These are phyloP conservation scores for Pelagophyceae sp. DNA, from an alignment of 352 stramenopile genomes.

Conservation along the genomic window DNA sequence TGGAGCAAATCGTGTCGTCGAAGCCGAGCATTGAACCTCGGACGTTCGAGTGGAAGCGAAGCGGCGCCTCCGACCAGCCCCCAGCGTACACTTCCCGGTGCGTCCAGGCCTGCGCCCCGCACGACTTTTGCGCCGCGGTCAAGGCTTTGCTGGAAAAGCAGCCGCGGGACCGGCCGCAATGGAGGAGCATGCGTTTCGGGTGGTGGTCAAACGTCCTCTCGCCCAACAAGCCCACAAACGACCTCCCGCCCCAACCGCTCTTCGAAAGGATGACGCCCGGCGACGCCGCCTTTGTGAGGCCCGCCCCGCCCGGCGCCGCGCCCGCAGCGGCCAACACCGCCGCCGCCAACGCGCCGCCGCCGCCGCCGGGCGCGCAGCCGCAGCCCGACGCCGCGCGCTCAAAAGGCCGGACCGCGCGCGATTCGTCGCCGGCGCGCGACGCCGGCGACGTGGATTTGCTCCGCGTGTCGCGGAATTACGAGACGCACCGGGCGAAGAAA, in stretches of 20 bases:
- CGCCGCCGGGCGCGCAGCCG: background rate
- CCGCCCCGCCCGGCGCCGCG: too few species aligned
- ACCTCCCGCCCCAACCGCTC: conserved; percentile 35
- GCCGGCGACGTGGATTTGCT: background rate
- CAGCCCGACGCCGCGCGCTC: background rate
- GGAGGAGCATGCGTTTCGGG: conserved; percentile 28
- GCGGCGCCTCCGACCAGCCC: background rate
- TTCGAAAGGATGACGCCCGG: conserved; percentile 19
- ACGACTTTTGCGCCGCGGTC: conserved; percentile 28
- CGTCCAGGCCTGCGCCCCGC: background rate
- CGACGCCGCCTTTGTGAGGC: background rate
- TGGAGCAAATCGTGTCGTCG: background rate
- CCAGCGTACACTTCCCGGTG: background rate
- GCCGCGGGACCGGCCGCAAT: conserved; percentile 24
- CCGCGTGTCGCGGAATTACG: background rate
- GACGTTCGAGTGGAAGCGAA: background rate
- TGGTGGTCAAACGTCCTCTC: conserved; percentile 31
- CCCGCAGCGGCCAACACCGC: background rate
- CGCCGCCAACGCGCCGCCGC: background rate
- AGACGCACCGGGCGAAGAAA: background rate
- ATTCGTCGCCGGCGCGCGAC: background rate
- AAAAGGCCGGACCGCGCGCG: background rate
- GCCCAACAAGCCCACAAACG: conserved; percentile 5
- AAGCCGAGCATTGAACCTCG: background rate
- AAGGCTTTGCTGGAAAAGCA: conserved; percentile 30